Percentiles rank a stretch among this genome's conserved stretches.
phyloP scores from a whole-genome alignment of 73 alveolate genomes.

The Uronychia binucleata region DNA sequence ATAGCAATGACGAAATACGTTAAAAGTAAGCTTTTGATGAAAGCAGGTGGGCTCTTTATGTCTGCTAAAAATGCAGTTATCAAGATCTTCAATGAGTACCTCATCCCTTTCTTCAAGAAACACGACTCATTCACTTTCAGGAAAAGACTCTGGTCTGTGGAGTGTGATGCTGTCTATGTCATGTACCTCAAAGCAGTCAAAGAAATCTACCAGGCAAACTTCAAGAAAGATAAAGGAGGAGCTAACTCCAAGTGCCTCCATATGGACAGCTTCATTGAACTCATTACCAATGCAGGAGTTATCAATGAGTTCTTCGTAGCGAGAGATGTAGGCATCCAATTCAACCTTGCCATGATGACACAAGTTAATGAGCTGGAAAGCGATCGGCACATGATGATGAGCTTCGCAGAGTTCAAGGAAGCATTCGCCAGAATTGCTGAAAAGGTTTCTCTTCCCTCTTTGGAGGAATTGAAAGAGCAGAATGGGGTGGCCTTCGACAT shows the following conservation, averaged over 20 bases:
- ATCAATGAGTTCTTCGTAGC: constrained; percentile 72
- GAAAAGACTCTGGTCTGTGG: constrained; percentile 66
- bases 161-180: constrained; percentile 70
- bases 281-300: constrained; percentile 57
- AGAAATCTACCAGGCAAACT: constrained; percentile 54
- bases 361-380: constrained; percentile 67
- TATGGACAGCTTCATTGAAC: constrained; percentile 60
- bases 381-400: constrained; percentile 56
- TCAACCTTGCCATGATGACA: constrained; percentile 75
- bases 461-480: constrained; percentile 6
- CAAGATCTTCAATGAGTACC: not conserved
- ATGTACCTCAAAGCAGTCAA: constrained; percentile 47
- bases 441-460: constrained; percentile 27
- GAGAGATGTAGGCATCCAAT: constrained; percentile 69
- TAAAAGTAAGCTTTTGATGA: constrained; percentile 7
- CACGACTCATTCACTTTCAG: constrained; percentile 75
- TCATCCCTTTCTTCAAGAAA: constrained; percentile 43
- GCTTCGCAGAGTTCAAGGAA: constrained; percentile 55
- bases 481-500: constrained; percentile 36
- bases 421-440: constrained; percentile 71
- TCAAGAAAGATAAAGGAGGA: constrained; percentile 56
- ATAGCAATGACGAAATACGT: constrained; percentile 35
- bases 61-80: constrained; percentile 12
- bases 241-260: constrained; percentile 72
- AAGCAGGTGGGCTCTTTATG: constrained; percentile 15